phyloP scores from a whole-genome alignment of 2,329 filamentous ascomycete genomes.

The Beauveria sp. region DNA sequence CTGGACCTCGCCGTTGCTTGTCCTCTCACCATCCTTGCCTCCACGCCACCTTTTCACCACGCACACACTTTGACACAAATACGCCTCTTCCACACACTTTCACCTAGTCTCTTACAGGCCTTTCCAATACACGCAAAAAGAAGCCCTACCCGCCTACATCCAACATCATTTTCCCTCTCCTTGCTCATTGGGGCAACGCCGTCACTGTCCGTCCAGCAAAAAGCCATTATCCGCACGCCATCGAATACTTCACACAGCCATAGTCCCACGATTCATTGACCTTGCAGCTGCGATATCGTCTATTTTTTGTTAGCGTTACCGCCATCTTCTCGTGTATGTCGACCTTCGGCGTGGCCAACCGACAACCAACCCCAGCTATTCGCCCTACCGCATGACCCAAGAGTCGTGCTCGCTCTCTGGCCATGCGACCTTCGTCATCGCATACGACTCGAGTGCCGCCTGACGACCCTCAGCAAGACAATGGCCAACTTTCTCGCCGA shows the following conservation, averaged over 20 bases:
- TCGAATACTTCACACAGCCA: background rate
- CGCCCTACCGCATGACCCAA: conserved; percentile 6
- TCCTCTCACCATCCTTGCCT: background rate
- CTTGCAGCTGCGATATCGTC: background rate
- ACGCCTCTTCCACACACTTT: background rate
- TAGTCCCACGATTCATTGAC: background rate
- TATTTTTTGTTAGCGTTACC: background rate
- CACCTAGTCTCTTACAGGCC: background rate
- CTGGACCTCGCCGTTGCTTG: background rate
- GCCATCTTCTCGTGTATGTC: background rate
- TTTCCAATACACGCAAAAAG: background rate
- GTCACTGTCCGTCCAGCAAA: background rate
- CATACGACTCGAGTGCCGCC: background rate
- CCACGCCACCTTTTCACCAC: background rate
- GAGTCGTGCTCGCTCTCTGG: background rate
- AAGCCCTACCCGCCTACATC: background rate
- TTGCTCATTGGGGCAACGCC: background rate
- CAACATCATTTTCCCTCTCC: background rate
- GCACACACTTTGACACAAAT: background rate
- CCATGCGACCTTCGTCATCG: conserved; percentile 15
- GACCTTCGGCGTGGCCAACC: background rate
- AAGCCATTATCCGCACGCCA: background rate
- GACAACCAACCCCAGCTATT: background rate
- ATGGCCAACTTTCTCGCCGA: background rate
- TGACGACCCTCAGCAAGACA: conserved; percentile 1